phyloP scores from a whole-genome alignment of 306 rosid genomes.

The Sesbania bispinosa region DNA sequence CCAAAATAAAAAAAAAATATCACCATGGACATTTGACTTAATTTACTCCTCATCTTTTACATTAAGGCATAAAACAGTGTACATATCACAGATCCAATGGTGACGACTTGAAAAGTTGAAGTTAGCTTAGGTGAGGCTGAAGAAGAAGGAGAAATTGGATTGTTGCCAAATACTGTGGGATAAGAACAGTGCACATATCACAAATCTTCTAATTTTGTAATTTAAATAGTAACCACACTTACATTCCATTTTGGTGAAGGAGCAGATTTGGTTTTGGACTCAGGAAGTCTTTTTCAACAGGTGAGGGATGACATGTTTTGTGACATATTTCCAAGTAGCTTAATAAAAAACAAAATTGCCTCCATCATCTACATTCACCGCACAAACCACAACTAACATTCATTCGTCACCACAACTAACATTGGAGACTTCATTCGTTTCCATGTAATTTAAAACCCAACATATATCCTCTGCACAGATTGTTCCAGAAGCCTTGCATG shows the following conservation, averaged over 20 bases:
- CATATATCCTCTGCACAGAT: too few species aligned
- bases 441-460: too few species aligned
- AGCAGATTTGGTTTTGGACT: constrained; percentile 33
- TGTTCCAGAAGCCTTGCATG: too few species aligned
- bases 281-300: constrained; percentile 29
- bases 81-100: constrained; percentile 35
- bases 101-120: constrained; percentile 18
- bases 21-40: neutral
- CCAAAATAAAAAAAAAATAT: neutral
- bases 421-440: too few species aligned
- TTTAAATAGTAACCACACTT: too few species aligned
- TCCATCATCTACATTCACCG: too few species aligned
- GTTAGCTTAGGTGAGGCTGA: constrained; percentile 26
- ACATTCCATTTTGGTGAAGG: constrained; percentile 36
- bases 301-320: neutral
- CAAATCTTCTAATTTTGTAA: too few species aligned
- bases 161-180: constrained; percentile 67
- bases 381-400: too few species aligned
- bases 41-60: constrained; percentile 19
- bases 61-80: constrained; percentile 22
- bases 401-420: too few species aligned
- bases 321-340: too few species aligned
- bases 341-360: too few species aligned
- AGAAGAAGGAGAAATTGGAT: constrained; percentile 52
- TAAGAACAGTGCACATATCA: constrained; percentile 75